Base-by-base conservation (phyloP, 345 rosid genomes). In the Clausena lansium region DNA sequence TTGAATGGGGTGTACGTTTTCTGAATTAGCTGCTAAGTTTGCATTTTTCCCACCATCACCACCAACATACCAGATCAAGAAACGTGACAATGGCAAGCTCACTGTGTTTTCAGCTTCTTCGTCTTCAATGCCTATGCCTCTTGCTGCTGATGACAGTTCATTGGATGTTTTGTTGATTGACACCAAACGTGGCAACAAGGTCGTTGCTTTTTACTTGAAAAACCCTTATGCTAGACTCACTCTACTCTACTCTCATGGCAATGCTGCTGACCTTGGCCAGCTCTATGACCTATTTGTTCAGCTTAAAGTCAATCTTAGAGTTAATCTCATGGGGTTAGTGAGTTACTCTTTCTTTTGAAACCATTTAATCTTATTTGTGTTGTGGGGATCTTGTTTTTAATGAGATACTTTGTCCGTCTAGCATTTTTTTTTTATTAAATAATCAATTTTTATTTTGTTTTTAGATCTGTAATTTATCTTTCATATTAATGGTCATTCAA, bases 241-340 rank as follows among this genome's bases (percentile, higher is more conserved):
- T 60, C 81, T 97, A 78, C 89, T 97, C 1, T 97, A 97, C 79
- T 97, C 99, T 9, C 99, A 94, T 82, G 98, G 99, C 63, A 97
- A 97, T 86, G 99, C 99, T 20, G 98, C 99, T 62, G 99, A 96
- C 88, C 92, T 96, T 78, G 99, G 98, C 64, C 99, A 97, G 85
- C 98, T 97, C 80, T 93, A 94, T 66, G 98, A 94, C 84, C 98
- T 97, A 89, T 97, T 97, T 47, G 91, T 93, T 27, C 99, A 94
- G 89, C 98, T 97, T 80, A 93, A 93, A 91, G 88, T 94, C 83
- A 94, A 97, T 84, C 99, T 97, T 81, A 81, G 97, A 80, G 98
- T 97, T 82, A 97, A 97, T 83, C 88, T 97, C 79, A 91, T 97
- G 84, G 99, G 98, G 99, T 96, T 74, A 72, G 88, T 86, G 25